Evolutionary conservation across 2,329 filamentous ascomycete genomes (phyloP), one percentile per base, ranked within the genome.

Genomic region (Claviceps sp.): DNA sequence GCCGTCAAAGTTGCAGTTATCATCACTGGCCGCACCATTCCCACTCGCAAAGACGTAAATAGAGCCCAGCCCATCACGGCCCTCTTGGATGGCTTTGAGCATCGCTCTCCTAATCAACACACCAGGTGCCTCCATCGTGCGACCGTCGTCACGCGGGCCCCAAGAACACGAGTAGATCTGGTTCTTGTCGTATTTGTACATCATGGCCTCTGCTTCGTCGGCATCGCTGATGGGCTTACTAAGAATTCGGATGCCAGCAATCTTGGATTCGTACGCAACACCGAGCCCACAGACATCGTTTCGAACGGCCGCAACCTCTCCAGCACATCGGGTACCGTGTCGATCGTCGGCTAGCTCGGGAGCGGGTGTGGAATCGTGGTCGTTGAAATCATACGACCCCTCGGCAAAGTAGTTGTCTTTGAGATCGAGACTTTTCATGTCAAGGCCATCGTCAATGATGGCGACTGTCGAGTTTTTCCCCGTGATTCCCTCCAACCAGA

Each of bases 1-100:
- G 41, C 93, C 93, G 64, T 98, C 93, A 65, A 98, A 98, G 67
- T 98, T 98, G 77, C 93, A 98, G 69, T 98, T 97, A 67, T 98
- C 93, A 47, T 87, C 90, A 57, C 74, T 81, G 3, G 76, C 74
- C 10, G 91, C 94, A 53, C 93, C 93, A 63, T 98, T 98, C 54
- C 93, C 93, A 58, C 91, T 69, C 44, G 93, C 93, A 68, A 98
- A 98, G 51, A 98, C 93, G 62, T 89, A 98, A 58, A 98, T 87
- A 30, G 89, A 95, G 8, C 93, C 93, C 50, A 84, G 81, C 3
- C 89, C 88, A 48, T 73, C 76, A 50, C 93, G 85, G 43, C 93
- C 93, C 54, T 94, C 82, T 64, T 97, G 90, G 11, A 96, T 78
- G 38, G 88, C 91, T 60, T 93, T 93, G 49, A 96, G 74, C 83